These are phyloP conservation scores for Dissoconium aciculare DNA, from an alignment of 2,329 filamentous ascomycete genomes.

Conservation along the genomic window DNA sequence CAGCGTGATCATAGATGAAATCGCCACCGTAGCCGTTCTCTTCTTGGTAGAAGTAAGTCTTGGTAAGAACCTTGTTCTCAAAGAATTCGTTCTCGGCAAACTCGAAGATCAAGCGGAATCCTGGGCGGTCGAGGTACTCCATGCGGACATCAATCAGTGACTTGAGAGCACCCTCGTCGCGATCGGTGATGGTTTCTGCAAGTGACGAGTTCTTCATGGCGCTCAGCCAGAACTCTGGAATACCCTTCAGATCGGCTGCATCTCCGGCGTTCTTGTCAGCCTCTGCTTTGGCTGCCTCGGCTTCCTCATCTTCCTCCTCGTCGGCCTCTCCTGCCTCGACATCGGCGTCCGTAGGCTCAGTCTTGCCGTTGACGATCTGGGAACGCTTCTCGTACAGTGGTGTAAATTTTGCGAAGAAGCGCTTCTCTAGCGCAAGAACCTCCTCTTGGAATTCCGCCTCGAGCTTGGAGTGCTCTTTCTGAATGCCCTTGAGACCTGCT, in stretches of 20 bases:
- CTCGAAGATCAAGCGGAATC: constrained; percentile 96
- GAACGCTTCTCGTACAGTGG: constrained; percentile 93
- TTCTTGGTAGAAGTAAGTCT: constrained; percentile 98
- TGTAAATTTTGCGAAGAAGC: constrained; percentile 98
- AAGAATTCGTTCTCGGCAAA: constrained; percentile 94
- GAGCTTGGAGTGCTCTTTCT: constrained; percentile 96
- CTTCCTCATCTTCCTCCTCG: constrained; percentile 51
- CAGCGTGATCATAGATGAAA: constrained; percentile 98
- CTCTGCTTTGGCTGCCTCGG: constrained; percentile 40
- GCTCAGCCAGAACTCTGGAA: constrained; percentile 98
- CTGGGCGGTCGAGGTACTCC: constrained; percentile 97
- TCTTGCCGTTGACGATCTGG: constrained; percentile 73
- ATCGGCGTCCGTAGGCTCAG: constrained; percentile 77
- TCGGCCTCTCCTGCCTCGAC: constrained; percentile 73
- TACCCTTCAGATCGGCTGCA: constrained; percentile 51
- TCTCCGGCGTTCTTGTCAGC: constrained; percentile 42
- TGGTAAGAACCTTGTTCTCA: constrained; percentile 90
- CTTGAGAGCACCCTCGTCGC: constrained; percentile 87
- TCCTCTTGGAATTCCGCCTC: constrained; percentile 98
- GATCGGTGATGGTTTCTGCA: constrained; percentile 96
- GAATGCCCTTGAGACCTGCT: constrained; percentile 88
- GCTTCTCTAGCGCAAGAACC: constrained; percentile 95
- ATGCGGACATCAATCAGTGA: constrained; percentile 85
- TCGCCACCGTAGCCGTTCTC: constrained; percentile 97
- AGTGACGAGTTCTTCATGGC: constrained; percentile 99